Evolutionary conservation across 148 eudicot species (phyloP).

Genomic region (Cornus suecica): DNA sequence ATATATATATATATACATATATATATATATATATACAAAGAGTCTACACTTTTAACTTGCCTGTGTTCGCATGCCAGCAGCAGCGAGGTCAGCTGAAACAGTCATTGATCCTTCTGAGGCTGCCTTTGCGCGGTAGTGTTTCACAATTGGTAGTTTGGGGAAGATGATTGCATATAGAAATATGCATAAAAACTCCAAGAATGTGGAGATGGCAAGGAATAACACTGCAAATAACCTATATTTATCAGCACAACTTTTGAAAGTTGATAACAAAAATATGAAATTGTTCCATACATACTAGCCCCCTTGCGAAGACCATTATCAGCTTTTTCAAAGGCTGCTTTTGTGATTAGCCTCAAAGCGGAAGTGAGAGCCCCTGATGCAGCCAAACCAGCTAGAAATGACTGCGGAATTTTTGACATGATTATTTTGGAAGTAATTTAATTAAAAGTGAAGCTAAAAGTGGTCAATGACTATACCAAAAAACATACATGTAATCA

Average conservation of each 20-base stretch:
- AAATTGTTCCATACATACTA: conserved; percentile 21
- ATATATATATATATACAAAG: no score
- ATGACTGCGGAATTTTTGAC: conserved; percentile 15
- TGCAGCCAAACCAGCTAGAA: conserved; percentile 36
- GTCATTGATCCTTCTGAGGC: conserved; percentile 39
- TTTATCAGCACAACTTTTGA: not conserved
- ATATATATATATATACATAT: no score
- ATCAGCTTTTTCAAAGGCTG: conserved; percentile 29
- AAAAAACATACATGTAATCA: not conserved
- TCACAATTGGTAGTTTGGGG: no score
- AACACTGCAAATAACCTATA: conserved; percentile 23
- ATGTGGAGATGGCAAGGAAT: conserved; percentile 30
- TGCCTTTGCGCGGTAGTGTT: conserved; percentile 30
- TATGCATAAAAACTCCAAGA: conserved; percentile 32
- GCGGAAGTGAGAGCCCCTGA: no score
- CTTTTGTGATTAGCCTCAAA: conserved; percentile 45
- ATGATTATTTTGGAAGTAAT: not conserved
- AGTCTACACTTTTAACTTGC: conserved; percentile 2
- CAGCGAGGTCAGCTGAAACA: conserved; percentile 37
- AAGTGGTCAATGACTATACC: not conserved
- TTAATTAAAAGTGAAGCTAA: not conserved
- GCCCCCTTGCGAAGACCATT: conserved; percentile 40
- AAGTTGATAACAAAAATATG: not conserved
- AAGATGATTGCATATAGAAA: conserved; percentile 30
- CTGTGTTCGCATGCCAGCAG: conserved; percentile 26